Conservation (phyloP, 1,139 yeast species). For the Saccharomyces hybrid region DNA sequence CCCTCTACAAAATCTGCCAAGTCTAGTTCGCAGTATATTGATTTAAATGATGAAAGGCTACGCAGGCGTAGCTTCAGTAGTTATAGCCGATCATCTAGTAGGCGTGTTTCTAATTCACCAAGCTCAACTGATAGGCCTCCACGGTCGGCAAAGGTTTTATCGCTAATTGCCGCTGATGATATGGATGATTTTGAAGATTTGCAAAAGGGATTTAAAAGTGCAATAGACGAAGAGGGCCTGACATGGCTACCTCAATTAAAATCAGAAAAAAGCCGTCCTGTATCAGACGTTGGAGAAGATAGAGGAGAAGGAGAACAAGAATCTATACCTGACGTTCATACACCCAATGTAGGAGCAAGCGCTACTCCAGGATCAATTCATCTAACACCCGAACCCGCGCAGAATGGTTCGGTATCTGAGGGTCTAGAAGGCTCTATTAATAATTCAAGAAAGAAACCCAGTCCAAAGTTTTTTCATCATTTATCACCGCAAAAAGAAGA, state of each 20-base stretch:
- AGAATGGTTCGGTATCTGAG: not conserved
- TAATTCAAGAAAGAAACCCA: not conserved
- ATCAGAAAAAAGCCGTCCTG: not conserved
- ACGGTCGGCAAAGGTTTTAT: slow-evolving; percentile 24
- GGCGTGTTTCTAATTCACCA: slow-evolving; percentile 12
- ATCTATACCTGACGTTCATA: not conserved
- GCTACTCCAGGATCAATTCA: not conserved
- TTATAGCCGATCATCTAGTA: slow-evolving; percentile 4
- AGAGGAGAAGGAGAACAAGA: not conserved
- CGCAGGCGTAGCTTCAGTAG: slow-evolving; percentile 15
- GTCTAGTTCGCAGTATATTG: not conserved
- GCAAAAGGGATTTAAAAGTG: slow-evolving; percentile 26
- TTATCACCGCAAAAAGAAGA: not conserved
- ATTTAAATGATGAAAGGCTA: slow-evolving; percentile 2
- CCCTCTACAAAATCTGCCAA: slow-evolving; percentile 7
- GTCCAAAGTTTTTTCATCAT: not conserved
- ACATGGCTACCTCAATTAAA: slow-evolving; percentile 26
- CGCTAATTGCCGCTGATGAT: slow-evolving; percentile 27
- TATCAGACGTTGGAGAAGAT: not conserved
- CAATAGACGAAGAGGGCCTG: slow-evolving; percentile 21
- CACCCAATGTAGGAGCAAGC: not conserved
- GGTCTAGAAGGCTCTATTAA: not conserved
- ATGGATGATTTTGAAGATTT: slow-evolving; percentile 29
- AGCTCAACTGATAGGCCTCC: slow-evolving; percentile 13
- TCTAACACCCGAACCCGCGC: not conserved